A percentile compares a stretch with the other conserved stretches of the same genome.
Conservation (phyloP, 2,329 filamentous ascomycete species). For the Didymella pinodella region DNA sequence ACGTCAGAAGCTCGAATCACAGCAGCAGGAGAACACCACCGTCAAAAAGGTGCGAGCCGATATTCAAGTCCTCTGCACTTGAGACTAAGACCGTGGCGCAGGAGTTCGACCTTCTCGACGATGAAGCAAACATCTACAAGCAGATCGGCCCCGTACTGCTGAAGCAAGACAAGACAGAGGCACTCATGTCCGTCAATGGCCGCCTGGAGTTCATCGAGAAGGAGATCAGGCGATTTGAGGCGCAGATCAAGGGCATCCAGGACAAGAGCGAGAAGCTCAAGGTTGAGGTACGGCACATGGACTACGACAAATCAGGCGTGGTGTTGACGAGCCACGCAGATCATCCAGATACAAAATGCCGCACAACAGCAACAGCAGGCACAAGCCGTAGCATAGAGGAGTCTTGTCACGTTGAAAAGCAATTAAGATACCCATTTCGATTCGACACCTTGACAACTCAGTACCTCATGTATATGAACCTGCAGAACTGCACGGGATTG, state of each 20-base stretch:
- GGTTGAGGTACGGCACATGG: constrained; percentile 61
- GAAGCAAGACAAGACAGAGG: constrained; percentile 93
- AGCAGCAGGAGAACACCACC: constrained; percentile 89
- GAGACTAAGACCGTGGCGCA: constrained; percentile 48
- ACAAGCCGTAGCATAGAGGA: constrained; percentile 24
- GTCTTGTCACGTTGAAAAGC: background rate
- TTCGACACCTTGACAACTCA: background rate
- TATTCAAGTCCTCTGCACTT: background rate
- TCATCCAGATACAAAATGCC: constrained; percentile 43
- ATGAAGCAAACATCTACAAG: constrained; percentile 93
- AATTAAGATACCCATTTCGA: constrained; percentile 24
- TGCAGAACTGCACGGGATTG: background rate
- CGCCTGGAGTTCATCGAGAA: constrained; percentile 91
- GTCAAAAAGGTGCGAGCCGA: constrained; percentile 74
- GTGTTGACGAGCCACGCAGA: constrained; percentile 28
- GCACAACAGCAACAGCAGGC: constrained; percentile 43
- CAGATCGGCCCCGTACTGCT: constrained; percentile 89
- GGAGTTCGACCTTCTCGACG: constrained; percentile 82
- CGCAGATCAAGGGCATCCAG: constrained; percentile 69
- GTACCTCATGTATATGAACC: background rate
- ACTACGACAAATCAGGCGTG: background rate
- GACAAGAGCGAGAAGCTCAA: constrained; percentile 71
- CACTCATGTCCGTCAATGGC: constrained; percentile 87
- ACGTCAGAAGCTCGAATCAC: constrained; percentile 90
- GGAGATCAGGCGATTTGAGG: constrained; percentile 79